Evolutionary conservation across 2,329 filamentous ascomycete species (phyloP), one percentile per base, ranked within the genome.

Genomic region (Scopulariopsis brevicaulis): DNA sequence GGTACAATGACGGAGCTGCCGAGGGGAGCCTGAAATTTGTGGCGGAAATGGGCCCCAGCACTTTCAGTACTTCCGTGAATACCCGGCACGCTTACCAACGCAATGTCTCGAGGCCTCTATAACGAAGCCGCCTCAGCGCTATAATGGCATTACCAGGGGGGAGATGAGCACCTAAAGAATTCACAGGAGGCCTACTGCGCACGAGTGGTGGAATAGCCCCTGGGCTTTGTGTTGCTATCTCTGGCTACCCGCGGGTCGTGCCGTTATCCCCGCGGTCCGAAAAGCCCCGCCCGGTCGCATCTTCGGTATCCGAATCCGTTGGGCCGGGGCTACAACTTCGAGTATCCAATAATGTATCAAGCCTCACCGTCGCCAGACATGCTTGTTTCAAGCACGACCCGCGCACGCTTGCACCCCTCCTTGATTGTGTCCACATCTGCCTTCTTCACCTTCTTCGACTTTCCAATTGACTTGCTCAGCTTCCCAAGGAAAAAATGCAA

Each of bases 401-500:
- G 68, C 1, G 74, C 77, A 60, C 71, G 66, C 60, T 73, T 73
- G 64, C 77, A 81, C 2, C 70, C 73, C 65, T 74, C 76, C 64
- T 70, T 74, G 10, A 85, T 65, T 60, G 70, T 73, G 62, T 71
- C 75, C 57, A 70, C 71, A 57, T 81, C 74, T 61, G 71, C 20
- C 24, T 58, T 58, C 72, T 64, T 77, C 79, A 6, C 73, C 71
- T 15, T 73, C 71, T 51, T 79, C 68, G 62, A 83, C 70, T 64
- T 81, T 72, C 0, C 53, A 25, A 58, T 67, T 3, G 85, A 87
- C 68, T 85, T 87, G 4, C 81, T 76, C 18, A 96, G 79, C 52
- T 87, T 91, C 66, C 83, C 82, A 56, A 97, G 66, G 67, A 96
- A 94, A 70, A 86, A 95, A 61, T 88, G 84, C 62, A 96, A 66